Conservation (phyloP, 1,284 basidiomycete genomes). For the Melanopsichium pennsylvanicum region DNA sequence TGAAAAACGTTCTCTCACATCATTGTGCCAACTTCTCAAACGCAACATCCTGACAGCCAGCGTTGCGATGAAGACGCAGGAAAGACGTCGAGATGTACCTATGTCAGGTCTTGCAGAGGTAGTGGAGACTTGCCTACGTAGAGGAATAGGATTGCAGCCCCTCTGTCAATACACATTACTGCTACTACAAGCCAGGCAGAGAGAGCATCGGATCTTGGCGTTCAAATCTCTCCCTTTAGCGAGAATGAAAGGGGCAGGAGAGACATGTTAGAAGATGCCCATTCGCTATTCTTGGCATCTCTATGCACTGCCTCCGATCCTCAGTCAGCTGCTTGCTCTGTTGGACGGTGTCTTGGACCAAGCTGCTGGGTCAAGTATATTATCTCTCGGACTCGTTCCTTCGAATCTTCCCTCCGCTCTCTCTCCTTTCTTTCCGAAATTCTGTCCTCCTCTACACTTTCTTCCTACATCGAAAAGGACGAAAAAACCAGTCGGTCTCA, state of each 20-base stretch:
- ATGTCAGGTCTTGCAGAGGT: too few relatives aligned
- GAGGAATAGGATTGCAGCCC: too few relatives aligned
- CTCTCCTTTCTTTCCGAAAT: neutral
- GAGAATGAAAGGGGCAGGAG: too few relatives aligned
- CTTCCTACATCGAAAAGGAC: neutral
- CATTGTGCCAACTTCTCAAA: too few relatives aligned
- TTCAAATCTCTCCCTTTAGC: too few relatives aligned
- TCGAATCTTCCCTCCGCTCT: too few relatives aligned
- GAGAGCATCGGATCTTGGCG: constrained; percentile 33
- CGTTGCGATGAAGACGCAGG: neutral
- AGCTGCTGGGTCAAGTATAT: constrained; percentile 14
- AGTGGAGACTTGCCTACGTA: neutral
- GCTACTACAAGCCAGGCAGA: too few relatives aligned
- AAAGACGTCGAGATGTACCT: neutral
- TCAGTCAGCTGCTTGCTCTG: neutral
- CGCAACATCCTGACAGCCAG: neutral
- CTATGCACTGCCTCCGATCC: neutral
- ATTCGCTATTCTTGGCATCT: constrained; percentile 20
- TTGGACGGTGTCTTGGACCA: neutral
- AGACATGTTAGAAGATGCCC: neutral
- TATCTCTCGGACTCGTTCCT: too few relatives aligned
- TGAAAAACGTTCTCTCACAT: constrained; percentile 24
- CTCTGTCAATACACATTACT: too few relatives aligned
- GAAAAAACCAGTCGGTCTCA: neutral
- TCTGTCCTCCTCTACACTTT: neutral